Evolutionary conservation across 805 yeast genomes (phyloP).

Genomic region (Wickerhamomyces mucosus): DNA sequence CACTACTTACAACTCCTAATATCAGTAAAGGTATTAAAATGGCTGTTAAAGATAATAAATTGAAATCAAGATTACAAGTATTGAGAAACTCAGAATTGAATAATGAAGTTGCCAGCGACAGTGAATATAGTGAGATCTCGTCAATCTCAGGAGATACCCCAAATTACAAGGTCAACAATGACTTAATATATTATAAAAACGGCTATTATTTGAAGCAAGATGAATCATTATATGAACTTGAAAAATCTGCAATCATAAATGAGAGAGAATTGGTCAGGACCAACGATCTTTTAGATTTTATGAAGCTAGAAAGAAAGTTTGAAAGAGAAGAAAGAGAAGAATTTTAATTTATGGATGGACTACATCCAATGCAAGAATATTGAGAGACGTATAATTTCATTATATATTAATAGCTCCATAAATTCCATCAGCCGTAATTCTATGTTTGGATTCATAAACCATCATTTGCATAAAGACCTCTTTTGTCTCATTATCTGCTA

Average conservation of each 20-base stretch:
- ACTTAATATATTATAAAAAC: constrained; percentile 18
- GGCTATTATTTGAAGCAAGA: constrained; percentile 17
- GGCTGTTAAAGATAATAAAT: constrained; percentile 18
- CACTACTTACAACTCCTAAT: constrained; percentile 13
- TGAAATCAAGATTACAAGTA: constrained; percentile 15
- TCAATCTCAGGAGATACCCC: constrained; percentile 18
- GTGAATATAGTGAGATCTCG: constrained; percentile 20
- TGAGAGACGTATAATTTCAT: too few species aligned
- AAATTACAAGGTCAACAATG: constrained; percentile 15
- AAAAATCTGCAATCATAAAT: constrained; percentile 12
- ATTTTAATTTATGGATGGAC: too few species aligned
- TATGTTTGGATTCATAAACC: constrained; percentile 26
- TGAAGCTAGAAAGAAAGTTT: constrained; percentile 15
- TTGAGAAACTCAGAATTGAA: constrained; percentile 8
- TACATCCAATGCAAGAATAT: too few species aligned
- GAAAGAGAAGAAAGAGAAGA: constrained; percentile 4
- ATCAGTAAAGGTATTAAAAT: constrained; percentile 17
- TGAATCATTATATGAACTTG: constrained; percentile 16
- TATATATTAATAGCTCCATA: too few species aligned
- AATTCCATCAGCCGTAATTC: constrained; percentile 24
- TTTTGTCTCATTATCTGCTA: constrained; percentile 19
- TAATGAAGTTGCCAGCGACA: constrained; percentile 10
- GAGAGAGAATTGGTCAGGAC: constrained; percentile 15
- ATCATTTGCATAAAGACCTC: constrained; percentile 33
- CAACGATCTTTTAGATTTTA: constrained; percentile 14